Evolutionary conservation across 2,329 filamentous ascomycete genomes (phyloP).

Genomic region (Sclerotinia spermophila): DNA sequence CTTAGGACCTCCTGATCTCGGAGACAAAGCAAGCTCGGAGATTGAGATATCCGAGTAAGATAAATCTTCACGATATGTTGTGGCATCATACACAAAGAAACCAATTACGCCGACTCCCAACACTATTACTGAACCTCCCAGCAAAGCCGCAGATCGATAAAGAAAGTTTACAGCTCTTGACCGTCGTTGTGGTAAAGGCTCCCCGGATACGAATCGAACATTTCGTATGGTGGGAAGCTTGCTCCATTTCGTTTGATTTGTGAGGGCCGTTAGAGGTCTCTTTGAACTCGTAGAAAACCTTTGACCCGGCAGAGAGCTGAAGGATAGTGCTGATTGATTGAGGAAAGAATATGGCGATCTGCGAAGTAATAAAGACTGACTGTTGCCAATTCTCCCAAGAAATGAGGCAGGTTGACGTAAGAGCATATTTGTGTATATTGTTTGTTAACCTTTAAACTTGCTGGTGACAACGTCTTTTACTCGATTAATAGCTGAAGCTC

Average conservation of each 20-base stretch:
- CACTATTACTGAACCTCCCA: conserved; percentile 73
- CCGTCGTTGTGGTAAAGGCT: conserved; percentile 47
- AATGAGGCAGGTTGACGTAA: conserved; percentile 25
- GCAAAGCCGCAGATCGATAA: conserved; percentile 65
- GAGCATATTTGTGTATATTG: conserved; percentile 26
- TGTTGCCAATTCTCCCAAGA: conserved; percentile 23
- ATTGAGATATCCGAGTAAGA: conserved; percentile 71
- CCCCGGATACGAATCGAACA: conserved; percentile 45
- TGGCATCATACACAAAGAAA: conserved; percentile 93
- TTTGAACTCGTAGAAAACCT: background rate
- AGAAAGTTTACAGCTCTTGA: conserved; percentile 54
- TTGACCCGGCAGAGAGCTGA: background rate
- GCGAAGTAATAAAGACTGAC: conserved; percentile 11
- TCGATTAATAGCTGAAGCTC: background rate
- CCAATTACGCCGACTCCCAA: conserved; percentile 66
- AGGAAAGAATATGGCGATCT: background rate
- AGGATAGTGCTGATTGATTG: background rate
- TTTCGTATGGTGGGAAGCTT: conserved; percentile 17
- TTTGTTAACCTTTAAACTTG: background rate
- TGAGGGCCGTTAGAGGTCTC: background rate
- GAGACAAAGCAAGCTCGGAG: conserved; percentile 77
- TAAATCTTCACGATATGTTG: conserved; percentile 75
- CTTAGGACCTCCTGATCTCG: conserved; percentile 83
- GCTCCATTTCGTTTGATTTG: conserved; percentile 17
- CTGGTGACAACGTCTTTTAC: background rate